Conservation (phyloP, 2,329 filamentous ascomycete species). For the Penicillium janthinellum region DNA sequence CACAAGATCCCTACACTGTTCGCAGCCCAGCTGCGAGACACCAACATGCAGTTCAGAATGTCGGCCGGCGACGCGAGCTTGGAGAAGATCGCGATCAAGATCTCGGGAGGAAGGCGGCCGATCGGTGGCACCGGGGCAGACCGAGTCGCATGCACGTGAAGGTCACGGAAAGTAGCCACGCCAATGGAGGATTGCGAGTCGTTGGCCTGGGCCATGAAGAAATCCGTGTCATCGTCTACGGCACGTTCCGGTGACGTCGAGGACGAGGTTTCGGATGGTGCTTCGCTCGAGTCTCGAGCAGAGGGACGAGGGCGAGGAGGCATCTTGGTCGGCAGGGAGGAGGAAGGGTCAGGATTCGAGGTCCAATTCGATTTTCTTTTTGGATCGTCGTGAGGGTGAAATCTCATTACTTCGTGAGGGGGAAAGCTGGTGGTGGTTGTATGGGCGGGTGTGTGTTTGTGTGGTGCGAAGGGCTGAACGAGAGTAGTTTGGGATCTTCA, state of each 20-base stretch:
- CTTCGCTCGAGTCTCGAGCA: constrained; percentile 43
- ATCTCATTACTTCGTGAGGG: constrained; percentile 22
- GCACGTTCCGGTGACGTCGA: constrained; percentile 56
- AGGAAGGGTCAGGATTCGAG: constrained; percentile 7
- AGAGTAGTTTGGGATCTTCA: not conserved
- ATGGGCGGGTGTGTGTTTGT: constrained; percentile 15
- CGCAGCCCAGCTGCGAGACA: constrained; percentile 90
- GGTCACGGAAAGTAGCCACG: constrained; percentile 74
- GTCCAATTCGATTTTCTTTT: constrained; percentile 15
- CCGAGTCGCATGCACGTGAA: constrained; percentile 61
- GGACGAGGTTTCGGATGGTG: constrained; percentile 47
- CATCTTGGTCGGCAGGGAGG: constrained; percentile 30
- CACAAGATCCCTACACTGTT: constrained; percentile 92
- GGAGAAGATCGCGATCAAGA: constrained; percentile 88
- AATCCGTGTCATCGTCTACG: constrained; percentile 88
- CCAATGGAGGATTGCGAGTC: constrained; percentile 92
- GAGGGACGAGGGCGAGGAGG: constrained; percentile 41
- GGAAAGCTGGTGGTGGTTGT: constrained; percentile 7
- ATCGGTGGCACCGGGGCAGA: constrained; percentile 60
- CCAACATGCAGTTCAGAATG: constrained; percentile 84
- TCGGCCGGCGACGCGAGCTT: constrained; percentile 77
- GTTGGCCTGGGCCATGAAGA: constrained; percentile 78
- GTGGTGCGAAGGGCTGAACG: not conserved
- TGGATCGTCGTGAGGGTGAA: constrained; percentile 18
- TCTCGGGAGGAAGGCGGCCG: constrained; percentile 84